phyloP scores from a whole-genome alignment of 2,329 filamentous ascomycete genomes.

The Beauveria sp. region DNA sequence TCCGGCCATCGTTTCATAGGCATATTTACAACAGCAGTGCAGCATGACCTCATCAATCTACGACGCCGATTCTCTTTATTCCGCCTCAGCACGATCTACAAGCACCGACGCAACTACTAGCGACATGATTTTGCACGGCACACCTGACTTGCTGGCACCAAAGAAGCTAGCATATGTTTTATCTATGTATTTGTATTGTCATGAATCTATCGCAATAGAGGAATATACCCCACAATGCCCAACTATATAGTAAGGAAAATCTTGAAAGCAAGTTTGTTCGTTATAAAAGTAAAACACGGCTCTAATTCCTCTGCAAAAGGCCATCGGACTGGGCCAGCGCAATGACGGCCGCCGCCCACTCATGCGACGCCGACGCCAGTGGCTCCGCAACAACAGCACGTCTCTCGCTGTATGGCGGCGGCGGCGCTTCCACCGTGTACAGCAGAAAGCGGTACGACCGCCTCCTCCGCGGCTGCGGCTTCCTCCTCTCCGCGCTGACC shows the following conservation, averaged over 20 bases:
- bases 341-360: conserved; percentile 1
- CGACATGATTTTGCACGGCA: background rate
- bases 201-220: background rate
- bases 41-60: too few relatives aligned
- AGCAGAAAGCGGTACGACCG: background rate
- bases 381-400: background rate
- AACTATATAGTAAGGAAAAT: background rate
- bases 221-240: background rate
- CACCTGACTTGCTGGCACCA: background rate
- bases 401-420: background rate
- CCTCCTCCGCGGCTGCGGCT: too few relatives aligned
- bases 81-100: background rate
- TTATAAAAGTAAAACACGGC: background rate
- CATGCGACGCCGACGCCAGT: background rate
- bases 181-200: background rate
- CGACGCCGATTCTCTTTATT: too few relatives aligned
- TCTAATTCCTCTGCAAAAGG: background rate
- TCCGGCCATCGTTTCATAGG: too few relatives aligned
- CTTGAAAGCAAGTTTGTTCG: background rate
- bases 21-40: too few relatives aligned
- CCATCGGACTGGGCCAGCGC: background rate
- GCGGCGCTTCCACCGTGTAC: background rate
- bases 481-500: background rate
- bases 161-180: background rate
- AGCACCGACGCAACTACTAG: background rate